phyloP scores from a whole-genome alignment of 352 stramenopile species.

The Halophytophthora polymorphica region DNA sequence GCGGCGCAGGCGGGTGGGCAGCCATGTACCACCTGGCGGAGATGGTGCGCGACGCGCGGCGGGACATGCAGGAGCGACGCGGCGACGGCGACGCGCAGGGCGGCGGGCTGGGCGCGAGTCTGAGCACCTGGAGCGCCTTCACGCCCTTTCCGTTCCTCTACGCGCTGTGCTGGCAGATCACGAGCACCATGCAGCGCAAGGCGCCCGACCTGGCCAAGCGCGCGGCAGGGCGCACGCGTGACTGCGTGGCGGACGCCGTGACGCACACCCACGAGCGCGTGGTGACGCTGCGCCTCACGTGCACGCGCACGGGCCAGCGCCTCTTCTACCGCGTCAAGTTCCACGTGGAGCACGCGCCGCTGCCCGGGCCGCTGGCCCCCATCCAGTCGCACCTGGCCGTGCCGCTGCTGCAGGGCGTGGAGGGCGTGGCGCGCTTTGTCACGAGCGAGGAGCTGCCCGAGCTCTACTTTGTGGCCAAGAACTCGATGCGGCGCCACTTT shows the following conservation, averaged over 20 bases:
- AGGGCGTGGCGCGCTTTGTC: conserved; percentile 74
- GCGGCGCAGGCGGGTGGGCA: neutral
- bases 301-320: conserved; percentile 52
- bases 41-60: conserved; percentile 76
- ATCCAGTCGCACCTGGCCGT: conserved; percentile 57
- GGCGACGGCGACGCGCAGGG: conserved; percentile 36
- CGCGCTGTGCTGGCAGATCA: conserved; percentile 60
- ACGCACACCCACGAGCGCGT: conserved; percentile 47
- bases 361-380: conserved; percentile 49
- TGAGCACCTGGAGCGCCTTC: conserved; percentile 49
- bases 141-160: conserved; percentile 80
- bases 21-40: conserved; percentile 82
- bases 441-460: conserved; percentile 80
- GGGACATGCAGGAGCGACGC: conserved; percentile 74
- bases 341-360: conserved; percentile 39
- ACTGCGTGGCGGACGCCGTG: conserved; percentile 59
- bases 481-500: conserved; percentile 60
- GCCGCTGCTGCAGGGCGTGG: conserved; percentile 62
- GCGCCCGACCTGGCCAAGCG: conserved; percentile 74
- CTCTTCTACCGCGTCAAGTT: conserved; percentile 72
- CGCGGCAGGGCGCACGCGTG: conserved; percentile 55
- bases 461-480: conserved; percentile 86
- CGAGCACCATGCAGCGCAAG: conserved; percentile 69
- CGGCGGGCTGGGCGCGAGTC: conserved; percentile 11
- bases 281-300: conserved; percentile 58